Base-by-base conservation (phyloP, 768 basidiomycete genomes). In the Russula foetens region DNA sequence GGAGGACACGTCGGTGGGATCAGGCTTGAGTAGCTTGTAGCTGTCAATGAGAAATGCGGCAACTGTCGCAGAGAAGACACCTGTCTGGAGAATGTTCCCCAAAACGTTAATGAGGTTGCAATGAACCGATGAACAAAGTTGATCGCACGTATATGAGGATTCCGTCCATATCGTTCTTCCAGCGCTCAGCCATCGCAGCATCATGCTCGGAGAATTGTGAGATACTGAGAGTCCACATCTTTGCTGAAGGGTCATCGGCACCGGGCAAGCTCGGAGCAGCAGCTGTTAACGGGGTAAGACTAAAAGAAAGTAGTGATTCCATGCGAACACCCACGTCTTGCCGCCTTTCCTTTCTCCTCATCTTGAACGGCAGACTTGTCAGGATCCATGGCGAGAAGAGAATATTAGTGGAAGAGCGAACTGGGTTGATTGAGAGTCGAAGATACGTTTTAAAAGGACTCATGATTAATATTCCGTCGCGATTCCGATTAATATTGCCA, bases 41-140 rank as follows among this genome's bases (percentile, higher is more conserved):
- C 59, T 55, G 38, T 60, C 59, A 23, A 60, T 47, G 29, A 60
- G 46, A 21, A 60, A 60, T 26, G 59, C 53, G 19, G 59, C 50
- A 24, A 60, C 52, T 8, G 44, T 58, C 1, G 49, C 60, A 15
- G 60, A 57, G 56, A 62, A 62, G 3, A 62, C 19, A 28, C 60
- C 60, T 11, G 60, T 54, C 60, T 62, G 28, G 15, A 26, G 8
- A 43, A 1, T 2, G 23, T 45, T 33, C 33, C 23, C 7, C n/a
- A 5, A 3, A n/a, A 24, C 3, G 31, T 52, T n/a, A 56, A 31
- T 56, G 33, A 15, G 21, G n/a, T 21, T 12, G 4, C 11, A 28
- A 26, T 28, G n/a, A 4, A 14, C 12, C 21, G 45, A 19, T 0
- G n/a, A 23, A 3, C 11, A 5, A 17, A 2, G 8, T 17, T 6